A percentile compares a stretch with the other conserved stretches of the same genome.
Conservation (phyloP, 306 rosid genomes). For the Pachyrhizus erosus region DNA sequence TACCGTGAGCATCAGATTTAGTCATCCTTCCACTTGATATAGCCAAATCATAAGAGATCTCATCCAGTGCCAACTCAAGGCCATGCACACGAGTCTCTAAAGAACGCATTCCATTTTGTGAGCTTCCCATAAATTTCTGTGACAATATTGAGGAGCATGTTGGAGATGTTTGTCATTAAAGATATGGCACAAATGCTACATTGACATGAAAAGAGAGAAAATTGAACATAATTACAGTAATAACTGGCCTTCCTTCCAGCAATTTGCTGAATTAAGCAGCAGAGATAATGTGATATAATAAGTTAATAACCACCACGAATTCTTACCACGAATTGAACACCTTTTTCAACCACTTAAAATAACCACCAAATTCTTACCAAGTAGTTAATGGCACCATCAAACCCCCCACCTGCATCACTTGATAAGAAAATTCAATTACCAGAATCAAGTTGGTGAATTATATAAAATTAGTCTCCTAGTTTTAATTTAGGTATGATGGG, state of each 20-base stretch:
- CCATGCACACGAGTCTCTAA: conserved; percentile 97
- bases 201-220: conserved; percentile 2
- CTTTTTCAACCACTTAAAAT: neutral
- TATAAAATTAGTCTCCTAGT: neutral
- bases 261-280: conserved; percentile 1
- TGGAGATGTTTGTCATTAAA: conserved; percentile 41
- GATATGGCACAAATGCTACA: conserved; percentile 25
- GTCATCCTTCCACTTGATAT: conserved; percentile 84
- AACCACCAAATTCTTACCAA: neutral
- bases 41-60: conserved; percentile 92
- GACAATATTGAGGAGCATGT: conserved; percentile 30
- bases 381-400: neutral
- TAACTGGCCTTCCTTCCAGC: conserved; percentile 17
- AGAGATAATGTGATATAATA: too few species aligned
- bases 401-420: neutral
- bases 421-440: conserved; percentile 19
- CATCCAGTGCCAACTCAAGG: conserved; percentile 91
- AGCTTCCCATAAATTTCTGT: conserved; percentile 94
- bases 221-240: conserved; percentile 16
- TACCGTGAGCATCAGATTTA: conserved; percentile 46
- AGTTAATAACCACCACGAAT: too few species aligned
- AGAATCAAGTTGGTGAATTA: neutral
- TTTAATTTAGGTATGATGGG: neutral
- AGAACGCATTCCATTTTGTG: conserved; percentile 89
- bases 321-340: too few species aligned